Evolutionary conservation across 2,329 filamentous ascomycete species (phyloP).

Genomic region (Claviceps quebecensis): DNA sequence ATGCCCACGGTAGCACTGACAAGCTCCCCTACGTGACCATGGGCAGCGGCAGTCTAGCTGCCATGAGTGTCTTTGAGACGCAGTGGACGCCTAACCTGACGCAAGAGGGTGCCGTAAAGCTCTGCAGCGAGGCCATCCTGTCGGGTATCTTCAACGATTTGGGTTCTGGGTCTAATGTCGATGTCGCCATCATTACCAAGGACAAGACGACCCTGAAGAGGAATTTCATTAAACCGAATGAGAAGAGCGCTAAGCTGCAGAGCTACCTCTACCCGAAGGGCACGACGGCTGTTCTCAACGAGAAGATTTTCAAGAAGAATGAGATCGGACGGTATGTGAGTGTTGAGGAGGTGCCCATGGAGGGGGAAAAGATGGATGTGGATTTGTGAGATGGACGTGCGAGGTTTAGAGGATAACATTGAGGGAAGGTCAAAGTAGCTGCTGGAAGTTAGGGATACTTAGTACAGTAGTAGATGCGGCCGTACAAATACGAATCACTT

Average conservation of each 20-base stretch:
- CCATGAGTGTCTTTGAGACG: constrained; percentile 97
- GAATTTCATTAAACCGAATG: constrained; percentile 88
- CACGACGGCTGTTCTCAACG: constrained; percentile 90
- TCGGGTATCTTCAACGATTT: constrained; percentile 98
- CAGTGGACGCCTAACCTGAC: constrained; percentile 74
- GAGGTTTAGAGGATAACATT: too few species aligned
- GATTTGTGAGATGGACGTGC: constrained; percentile 30
- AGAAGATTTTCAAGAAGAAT: constrained; percentile 89
- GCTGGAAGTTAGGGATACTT: too few species aligned
- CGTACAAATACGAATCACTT: too few species aligned
- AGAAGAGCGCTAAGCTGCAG: constrained; percentile 78
- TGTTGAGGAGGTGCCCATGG: constrained; percentile 68
- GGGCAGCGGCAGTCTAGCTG: constrained; percentile 89
- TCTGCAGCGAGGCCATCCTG: constrained; percentile 77
- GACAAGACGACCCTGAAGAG: constrained; percentile 90
- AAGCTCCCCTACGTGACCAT: constrained; percentile 99
- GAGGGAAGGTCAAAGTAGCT: too few species aligned
- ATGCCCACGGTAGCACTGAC: constrained; percentile 95
- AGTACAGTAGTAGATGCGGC: too few species aligned
- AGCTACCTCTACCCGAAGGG: constrained; percentile 84
- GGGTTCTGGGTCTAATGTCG: constrained; percentile 92
- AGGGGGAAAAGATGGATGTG: constrained; percentile 57
- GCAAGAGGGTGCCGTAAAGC: constrained; percentile 66
- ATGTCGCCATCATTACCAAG: constrained; percentile 86
- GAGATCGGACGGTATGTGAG: constrained; percentile 91